A percentile compares a stretch with the other conserved stretches of the same genome.
Evolutionary conservation across 768 basidiomycete species (phyloP).

Genomic region (Pleurotus citrinopileatus): DNA sequence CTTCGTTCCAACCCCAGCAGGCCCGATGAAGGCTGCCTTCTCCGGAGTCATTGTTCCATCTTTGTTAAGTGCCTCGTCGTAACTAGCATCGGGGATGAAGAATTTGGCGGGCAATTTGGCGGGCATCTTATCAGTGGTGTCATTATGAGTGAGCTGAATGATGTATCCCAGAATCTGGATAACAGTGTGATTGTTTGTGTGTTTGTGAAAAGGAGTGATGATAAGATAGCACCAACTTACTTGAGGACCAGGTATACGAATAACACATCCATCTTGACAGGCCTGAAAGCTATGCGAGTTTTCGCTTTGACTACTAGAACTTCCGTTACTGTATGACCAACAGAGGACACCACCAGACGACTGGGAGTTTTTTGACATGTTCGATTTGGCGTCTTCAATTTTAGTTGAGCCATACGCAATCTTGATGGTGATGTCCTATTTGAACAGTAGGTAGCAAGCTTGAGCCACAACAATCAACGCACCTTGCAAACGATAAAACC

Average conservation of each 20-base stretch:
- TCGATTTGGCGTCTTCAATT: neutral
- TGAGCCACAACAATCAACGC: neutral
- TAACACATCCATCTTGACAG: conserved; percentile 14
- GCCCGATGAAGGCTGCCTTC: too few relatives aligned
- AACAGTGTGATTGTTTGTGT: neutral
- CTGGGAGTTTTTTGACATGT: neutral
- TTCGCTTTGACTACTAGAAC: conserved; percentile 1
- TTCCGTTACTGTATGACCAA: conserved; percentile 9
- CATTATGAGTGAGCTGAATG: neutral
- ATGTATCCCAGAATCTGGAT: neutral
- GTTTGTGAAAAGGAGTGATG: neutral
- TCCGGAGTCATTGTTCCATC: too few relatives aligned
- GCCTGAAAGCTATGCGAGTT: conserved; percentile 7
- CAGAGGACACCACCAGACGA: conserved; percentile 4
- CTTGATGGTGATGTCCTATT: conserved; percentile 10
- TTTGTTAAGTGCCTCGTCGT: neutral
- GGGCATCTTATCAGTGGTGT: neutral
- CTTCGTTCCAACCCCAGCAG: neutral
- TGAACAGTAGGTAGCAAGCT: neutral
- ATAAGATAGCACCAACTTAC: conserved; percentile 1
- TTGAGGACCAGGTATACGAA: conserved; percentile 20
- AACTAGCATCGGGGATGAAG: neutral
- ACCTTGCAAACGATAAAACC: conserved; percentile 11
- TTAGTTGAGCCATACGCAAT: neutral
- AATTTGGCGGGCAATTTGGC: neutral